Base-by-base conservation (phyloP, 192 early-diverging fungal species). In the Backusella tarrabulga region DNA sequence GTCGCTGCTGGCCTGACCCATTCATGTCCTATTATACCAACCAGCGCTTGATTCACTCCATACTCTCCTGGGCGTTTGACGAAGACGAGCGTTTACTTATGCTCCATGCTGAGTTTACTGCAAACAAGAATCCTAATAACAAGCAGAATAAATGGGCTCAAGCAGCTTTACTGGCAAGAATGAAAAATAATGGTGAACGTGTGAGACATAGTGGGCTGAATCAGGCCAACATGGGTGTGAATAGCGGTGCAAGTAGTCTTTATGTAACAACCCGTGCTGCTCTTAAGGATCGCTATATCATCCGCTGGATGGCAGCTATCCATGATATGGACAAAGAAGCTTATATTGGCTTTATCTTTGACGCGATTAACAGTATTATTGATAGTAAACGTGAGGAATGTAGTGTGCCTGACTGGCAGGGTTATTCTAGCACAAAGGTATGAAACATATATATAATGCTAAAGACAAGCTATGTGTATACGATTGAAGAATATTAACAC, bases 1-100 rank as follows among this genome's bases (percentile, higher is more conserved):
- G 85, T 38, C 78, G 86, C 23, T 87, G 87, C 38, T 90, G 87
- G 86, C 89, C 89, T 12, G 89, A 88, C 73, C 85, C 87, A 26
- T 88, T 88, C 76, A 85, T 87, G 79, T 88, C 89, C 1, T 74
- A 74, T 41, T 87, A 88, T 69, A 86, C 86, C 34, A 72, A 74
- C 1, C 85, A 90, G 60, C 71, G 87, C 41, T 67, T 90, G 6
- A 66, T 88, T 12, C 76, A 83, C 34, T 76, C 84, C 21, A 74
- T 88, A 9, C 79, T 90, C 34, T 74, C 80, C 26, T 90, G 89
- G 89, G 66, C 83, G 6, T 77, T 84, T 32, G 42, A 82, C 46
- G 89, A 88, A 67, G 89, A 90, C 75, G 86, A 88, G 17, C 83
- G 84, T 19, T 74, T 90, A 32, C 73, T 85, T 1, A 67, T 73